These are phyloP conservation scores for Evernia prunastri DNA, from an alignment of 495 filamentous ascomycete species.

Conservation along the genomic window DNA sequence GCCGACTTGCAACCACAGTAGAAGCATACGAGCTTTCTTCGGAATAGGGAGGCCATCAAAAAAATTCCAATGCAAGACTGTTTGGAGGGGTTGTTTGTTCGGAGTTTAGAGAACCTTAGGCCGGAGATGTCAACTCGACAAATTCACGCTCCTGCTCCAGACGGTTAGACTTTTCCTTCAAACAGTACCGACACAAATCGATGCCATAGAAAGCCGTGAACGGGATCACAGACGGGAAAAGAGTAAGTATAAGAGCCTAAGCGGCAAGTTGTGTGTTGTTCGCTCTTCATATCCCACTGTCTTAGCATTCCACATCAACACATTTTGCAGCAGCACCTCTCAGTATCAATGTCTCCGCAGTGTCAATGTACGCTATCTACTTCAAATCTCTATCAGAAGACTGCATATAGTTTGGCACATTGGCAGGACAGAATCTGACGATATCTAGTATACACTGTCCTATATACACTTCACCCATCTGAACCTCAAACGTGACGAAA, in stretches of 20 bases:
- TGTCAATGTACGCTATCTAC: not conserved
- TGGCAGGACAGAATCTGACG: not conserved
- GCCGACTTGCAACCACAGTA: constrained; percentile 63
- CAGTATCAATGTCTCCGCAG: not conserved
- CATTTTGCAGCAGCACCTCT: not conserved
- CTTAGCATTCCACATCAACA: not conserved
- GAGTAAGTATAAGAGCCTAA: not conserved
- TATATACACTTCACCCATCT: not conserved
- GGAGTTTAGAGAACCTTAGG: constrained; percentile 9
- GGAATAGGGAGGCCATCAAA: constrained; percentile 42
- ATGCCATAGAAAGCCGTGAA: not conserved
- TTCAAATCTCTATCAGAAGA: not conserved
- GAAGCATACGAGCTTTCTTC: constrained; percentile 59
- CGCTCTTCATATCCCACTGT: not conserved
- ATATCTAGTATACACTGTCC: not conserved
- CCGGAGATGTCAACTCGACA: constrained; percentile 1
- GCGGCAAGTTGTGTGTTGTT: too few species aligned
- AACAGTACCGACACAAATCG: not conserved
- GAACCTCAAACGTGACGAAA: not conserved
- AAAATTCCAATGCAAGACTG: not conserved
- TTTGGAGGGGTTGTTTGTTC: not conserved
- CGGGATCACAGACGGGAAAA: too few species aligned
- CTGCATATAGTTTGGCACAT: too few species aligned
- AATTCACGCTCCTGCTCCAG: not conserved
- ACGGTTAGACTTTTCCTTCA: not conserved